Base-by-base conservation (phyloP, 148 eudicot genomes). In the Polygonum aviculare region DNA sequence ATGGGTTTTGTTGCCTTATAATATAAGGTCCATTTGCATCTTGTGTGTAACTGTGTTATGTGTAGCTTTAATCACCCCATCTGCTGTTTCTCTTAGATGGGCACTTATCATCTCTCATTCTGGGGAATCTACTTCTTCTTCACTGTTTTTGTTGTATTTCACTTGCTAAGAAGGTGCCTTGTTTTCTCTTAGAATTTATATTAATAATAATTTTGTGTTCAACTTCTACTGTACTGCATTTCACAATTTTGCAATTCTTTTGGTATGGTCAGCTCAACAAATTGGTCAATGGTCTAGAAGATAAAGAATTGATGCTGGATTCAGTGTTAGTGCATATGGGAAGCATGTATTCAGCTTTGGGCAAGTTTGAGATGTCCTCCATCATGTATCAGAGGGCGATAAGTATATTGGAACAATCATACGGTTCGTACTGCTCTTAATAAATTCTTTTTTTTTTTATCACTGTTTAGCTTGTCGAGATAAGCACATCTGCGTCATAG, bases 251-350 rank as follows among this genome's bases (percentile, higher is more conserved):
- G 54, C 60, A 81, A 40, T 22, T 76, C 69, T 15, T 15, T 41
- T 83, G 77, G 47, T 47, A 0, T 76, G 38, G 36, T 59, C 91
- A 93, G 98, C 83, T 93, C 84, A 78, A 83, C 77, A 78, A 82
- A 72, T 79, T 86, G 79, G 88, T 93, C 70, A 77, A 79, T 69
- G 80, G 73, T 79, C 83, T 91, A 82, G 75, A 83, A 11, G 91
- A 91, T 70, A 86, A 77, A 33, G 90, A 90, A 79, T 82, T 79
- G 44, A 78, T 91, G 81, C 87, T 93, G 79, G 97, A 87, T 83
- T 88, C 91, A 35, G 73, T 91, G 78, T 87, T 93, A 49, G 79
- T 81, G 67, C 98, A 93, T 85, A 93, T 93, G 97, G 98, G 98
- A 76, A 91, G 87, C 82, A 87, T 93, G 92, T 86, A 87, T 81